Base-by-base conservation (phyloP, 2,329 filamentous ascomycete species). In the Fusarium liriodendri region DNA sequence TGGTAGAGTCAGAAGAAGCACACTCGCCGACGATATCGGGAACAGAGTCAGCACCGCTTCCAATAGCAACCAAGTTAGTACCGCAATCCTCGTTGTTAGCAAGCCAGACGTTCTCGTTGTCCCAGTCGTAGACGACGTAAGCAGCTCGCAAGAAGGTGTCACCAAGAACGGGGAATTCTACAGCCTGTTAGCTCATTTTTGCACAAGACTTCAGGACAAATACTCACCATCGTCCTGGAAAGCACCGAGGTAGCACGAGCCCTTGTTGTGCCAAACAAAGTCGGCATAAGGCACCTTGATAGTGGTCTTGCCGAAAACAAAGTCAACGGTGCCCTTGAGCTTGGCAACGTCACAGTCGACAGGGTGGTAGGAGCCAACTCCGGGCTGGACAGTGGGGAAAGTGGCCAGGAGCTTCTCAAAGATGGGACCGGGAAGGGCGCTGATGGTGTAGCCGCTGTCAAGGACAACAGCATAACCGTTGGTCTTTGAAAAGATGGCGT, bases 401-500 rank as follows among this genome's bases (percentile, higher is more conserved):
- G 75, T 84, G 78, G 61, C 80, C 66, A 77, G 83, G 37, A 91
- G 82, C 35, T 80, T 74, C 32, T 82, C 71, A 67, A 89, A 87
- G 67, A 93, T 81, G 35, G 84, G 78, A 68, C 89, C 83, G 4
- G 93, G 93, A 3, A 95, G 86, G 71, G 92, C 90, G 80, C 89
- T 92, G 64, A 93, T 83, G 47, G 90, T 92, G 70, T 89, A 92
- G 66, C 93, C 93, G 16, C 89, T 91, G 81, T 93, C 91, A 29
- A 93, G 85, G 29, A 92, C 85, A 16, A 89, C 88, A 25, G 86
- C 80, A 40, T 86, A 79, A 55, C 77, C 77, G 52, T 80, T 81
- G 62, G 76, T 70, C 67, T 81, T 71, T 65, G 78, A 71, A 59
- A 91, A 86, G 33, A 89, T 86, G 32, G 85, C 80, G 10, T 85